Percentiles rank a stretch among this genome's conserved stretches.
These are phyloP conservation scores for Lojkania enalia DNA, from an alignment of 2,329 filamentous ascomycete species.

Conservation along the genomic window DNA sequence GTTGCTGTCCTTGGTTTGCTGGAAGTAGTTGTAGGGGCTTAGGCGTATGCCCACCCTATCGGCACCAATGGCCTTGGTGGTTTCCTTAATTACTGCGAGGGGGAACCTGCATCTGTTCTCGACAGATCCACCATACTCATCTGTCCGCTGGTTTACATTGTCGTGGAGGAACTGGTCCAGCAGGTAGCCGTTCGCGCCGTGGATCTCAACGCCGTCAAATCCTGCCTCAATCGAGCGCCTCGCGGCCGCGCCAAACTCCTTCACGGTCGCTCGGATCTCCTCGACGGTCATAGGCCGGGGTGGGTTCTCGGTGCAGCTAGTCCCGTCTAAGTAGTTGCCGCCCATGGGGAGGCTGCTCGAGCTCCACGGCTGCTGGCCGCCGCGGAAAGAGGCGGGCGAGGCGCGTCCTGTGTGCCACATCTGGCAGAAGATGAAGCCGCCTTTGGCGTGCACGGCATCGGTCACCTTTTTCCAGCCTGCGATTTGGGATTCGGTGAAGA, in stretches of 20 bases:
- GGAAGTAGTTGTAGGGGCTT: slow-evolving; percentile 43
- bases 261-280: slow-evolving; percentile 45
- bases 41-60: slow-evolving; percentile 40
- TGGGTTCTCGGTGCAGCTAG: slow-evolving; percentile 41
- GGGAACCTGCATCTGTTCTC: slow-evolving; percentile 60
- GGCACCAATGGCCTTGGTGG: slow-evolving; percentile 37
- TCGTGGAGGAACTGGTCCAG: slow-evolving; percentile 58
- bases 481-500: slow-evolving; percentile 47
- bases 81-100: slow-evolving; percentile 54
- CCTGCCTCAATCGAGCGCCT: slow-evolving; percentile 42
- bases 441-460: slow-evolving; percentile 55
- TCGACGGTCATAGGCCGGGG: slow-evolving; percentile 42
- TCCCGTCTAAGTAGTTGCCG: slow-evolving; percentile 46
- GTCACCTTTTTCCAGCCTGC: slow-evolving; percentile 56
- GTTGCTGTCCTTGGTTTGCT: slow-evolving; percentile 49
- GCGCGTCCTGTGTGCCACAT: slow-evolving; percentile 54
- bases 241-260: slow-evolving; percentile 46
- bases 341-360: slow-evolving; percentile 47
- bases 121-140: slow-evolving; percentile 56
- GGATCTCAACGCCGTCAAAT: slow-evolving; percentile 48
- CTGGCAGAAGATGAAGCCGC: slow-evolving; percentile 53
- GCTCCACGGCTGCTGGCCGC: slow-evolving; percentile 41
- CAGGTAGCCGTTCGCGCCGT: slow-evolving; percentile 50
- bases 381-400: slow-evolving; percentile 46
- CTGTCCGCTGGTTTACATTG: slow-evolving; percentile 54